phyloP scores from a whole-genome alignment of 2,329 filamentous ascomycete species.

The Orbilia brochopaga region DNA sequence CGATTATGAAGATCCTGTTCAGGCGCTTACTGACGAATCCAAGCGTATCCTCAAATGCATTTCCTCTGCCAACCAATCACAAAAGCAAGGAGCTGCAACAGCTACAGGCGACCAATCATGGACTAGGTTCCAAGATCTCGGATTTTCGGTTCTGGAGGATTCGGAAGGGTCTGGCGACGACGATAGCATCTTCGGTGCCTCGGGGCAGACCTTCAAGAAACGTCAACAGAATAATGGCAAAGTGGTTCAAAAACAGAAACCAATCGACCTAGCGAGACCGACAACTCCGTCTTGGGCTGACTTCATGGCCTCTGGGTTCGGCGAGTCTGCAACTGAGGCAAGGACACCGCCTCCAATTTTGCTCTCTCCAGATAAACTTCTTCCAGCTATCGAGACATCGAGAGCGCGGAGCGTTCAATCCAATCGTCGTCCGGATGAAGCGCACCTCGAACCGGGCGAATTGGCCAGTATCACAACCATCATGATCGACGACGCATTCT shows the following conservation, averaged over 20 bases:
- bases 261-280: conserved; percentile 73
- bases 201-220: conserved; percentile 70
- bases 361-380: conserved; percentile 86
- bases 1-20: conserved; percentile 84
- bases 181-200: conserved; percentile 55
- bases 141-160: conserved; percentile 80
- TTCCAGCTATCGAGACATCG: conserved; percentile 78
- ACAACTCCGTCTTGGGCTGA: conserved; percentile 98
- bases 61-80: conserved; percentile 84
- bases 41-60: conserved; percentile 87
- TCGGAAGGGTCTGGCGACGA: conserved; percentile 61
- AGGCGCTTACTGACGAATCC: conserved; percentile 90
- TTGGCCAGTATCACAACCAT: conserved; percentile 87
- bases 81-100: conserved; percentile 73
- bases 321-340: conserved; percentile 71
- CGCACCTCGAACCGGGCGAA: conserved; percentile 82
- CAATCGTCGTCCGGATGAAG: conserved; percentile 74
- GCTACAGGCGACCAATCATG: conserved; percentile 79
- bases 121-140: conserved; percentile 95
- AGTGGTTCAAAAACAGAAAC: conserved; percentile 26
- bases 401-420: conserved; percentile 87
- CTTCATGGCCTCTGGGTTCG: conserved; percentile 91
- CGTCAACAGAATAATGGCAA: conserved; percentile 21
- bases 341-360: conserved; percentile 71
- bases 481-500: conserved; percentile 92